phyloP scores from a whole-genome alignment of 257 asterid genomes.

The Petunia secreta region DNA sequence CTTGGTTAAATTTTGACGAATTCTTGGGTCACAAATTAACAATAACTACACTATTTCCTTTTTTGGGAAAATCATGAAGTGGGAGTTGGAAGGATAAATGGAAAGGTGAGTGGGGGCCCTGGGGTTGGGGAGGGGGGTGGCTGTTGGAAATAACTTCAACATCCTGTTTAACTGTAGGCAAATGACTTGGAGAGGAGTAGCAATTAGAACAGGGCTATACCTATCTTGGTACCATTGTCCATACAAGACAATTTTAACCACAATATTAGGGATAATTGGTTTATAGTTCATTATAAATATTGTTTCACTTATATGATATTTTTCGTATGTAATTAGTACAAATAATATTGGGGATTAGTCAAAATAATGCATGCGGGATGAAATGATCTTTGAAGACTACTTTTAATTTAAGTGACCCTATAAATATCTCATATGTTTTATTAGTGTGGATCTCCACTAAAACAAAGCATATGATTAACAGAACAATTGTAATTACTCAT shows the following conservation, averaged over 20 bases:
- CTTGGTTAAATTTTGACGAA: conserved; percentile 16
- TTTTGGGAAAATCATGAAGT: background rate
- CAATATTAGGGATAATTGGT: background rate
- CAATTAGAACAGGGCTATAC: background rate
- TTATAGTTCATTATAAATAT: background rate
- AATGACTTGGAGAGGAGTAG: background rate
- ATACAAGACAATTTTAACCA: background rate
- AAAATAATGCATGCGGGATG: too few species aligned
- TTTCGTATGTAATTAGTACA: too few species aligned
- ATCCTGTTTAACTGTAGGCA: background rate
- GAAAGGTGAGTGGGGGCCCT: too few species aligned
- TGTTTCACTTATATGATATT: too few species aligned
- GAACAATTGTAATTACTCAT: too few species aligned
- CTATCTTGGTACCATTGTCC: background rate
- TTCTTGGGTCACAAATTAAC: background rate
- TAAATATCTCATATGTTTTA: too few species aligned
- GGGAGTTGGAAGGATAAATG: background rate
- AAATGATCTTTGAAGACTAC: too few species aligned
- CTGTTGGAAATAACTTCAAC: background rate
- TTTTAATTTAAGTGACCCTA: too few species aligned
- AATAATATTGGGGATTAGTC: too few species aligned
- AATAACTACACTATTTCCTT: background rate
- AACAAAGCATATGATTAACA: too few species aligned
- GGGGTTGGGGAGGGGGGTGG: too few species aligned
- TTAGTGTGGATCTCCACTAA: too few species aligned